Evolutionary conservation across 768 basidiomycete genomes (phyloP).

Genomic region (Xerocomellus intermedius): DNA sequence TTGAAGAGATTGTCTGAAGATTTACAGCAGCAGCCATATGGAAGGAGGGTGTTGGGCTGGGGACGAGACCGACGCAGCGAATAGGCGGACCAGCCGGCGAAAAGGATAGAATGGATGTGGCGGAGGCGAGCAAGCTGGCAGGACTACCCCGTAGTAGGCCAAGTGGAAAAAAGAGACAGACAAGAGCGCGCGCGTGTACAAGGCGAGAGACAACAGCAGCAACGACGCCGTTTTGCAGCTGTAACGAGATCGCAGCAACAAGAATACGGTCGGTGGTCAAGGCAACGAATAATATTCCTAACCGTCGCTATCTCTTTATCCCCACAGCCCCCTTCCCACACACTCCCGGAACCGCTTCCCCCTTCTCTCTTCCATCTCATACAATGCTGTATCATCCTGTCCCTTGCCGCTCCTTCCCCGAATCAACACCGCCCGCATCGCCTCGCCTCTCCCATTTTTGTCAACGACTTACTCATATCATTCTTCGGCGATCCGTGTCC

Average conservation of each 20-base stretch:
- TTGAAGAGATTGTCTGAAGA: constrained; percentile 68
- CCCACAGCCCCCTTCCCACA: constrained; percentile 16
- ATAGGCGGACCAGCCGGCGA: constrained; percentile 58
- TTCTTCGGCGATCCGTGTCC: neutral
- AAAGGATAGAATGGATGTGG: neutral
- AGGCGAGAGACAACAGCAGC: constrained; percentile 3
- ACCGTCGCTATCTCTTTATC: constrained; percentile 10
- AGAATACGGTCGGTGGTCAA: constrained; percentile 49
- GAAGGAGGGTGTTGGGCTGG: constrained; percentile 40
- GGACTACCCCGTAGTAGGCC: constrained; percentile 24
- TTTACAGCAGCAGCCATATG: constrained; percentile 74
- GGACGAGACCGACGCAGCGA: constrained; percentile 32
- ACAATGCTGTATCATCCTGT: neutral
- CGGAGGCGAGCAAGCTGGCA: neutral
- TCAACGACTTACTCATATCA: too few relatives aligned
- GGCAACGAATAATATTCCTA: constrained; percentile 39
- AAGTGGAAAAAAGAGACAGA: constrained; percentile 21
- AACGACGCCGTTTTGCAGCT: constrained; percentile 18
- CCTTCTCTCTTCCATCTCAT: neutral
- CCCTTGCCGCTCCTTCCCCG: neutral
- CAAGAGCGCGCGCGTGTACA: constrained; percentile 11
- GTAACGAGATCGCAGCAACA: constrained; percentile 35
- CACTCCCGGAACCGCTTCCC: constrained; percentile 3
- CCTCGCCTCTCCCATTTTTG: neutral
- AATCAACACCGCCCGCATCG: constrained; percentile 8